Base-by-base conservation (phyloP, 768 basidiomycete species). In the Lentinula sp. region DNA sequence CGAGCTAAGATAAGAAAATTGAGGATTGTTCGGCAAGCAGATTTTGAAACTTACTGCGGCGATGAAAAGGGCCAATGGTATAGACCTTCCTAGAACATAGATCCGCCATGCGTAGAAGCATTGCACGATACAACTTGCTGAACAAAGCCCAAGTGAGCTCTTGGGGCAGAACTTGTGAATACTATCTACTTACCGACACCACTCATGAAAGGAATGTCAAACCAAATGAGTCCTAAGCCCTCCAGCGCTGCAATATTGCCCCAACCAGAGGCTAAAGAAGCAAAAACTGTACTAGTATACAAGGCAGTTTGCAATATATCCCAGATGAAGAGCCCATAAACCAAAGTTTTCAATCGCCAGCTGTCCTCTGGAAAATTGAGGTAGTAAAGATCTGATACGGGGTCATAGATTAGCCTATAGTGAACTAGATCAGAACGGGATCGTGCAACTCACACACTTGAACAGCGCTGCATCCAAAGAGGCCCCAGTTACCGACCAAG, bases 51-150 rank as follows among this genome's bases (percentile, higher is more conserved):
- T 4, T 51, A 51, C 50, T n/a, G 32, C 41, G 13, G 36, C 20
- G 16, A 56, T 56, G 9, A 56, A 41, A 13, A 56, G 12, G 39
- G 39, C 10, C 5, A 56, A 23, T 6, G 41, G 55, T 6, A 32
- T 33, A 18, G 55, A 56, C 7, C 16, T 56, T 23, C 39, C 20
- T 43, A 56, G 20, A 28, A 41, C 41, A 33, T 42, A 56, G n/a
- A 56, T 42, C 37, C 55, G 55, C 55, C 55, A 56, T 23, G 55
- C 55, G 16, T 56, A 56, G 41, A 56, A 56, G 41, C 55, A 56
- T 9, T 56, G 55, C 15, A 56, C 55, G 16, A 43, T 23, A 5
- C 37, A 37, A 33, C 55, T 56, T 10, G 55, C 55, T 56, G 13
- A 4, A 15, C n/a, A 3, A 6, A 9, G 9, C n/a, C 13, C 3